Evolutionary conservation across 305 asterid species (phyloP), one percentile per base, ranked within the genome.

Genomic region (Solanum hybrid): DNA sequence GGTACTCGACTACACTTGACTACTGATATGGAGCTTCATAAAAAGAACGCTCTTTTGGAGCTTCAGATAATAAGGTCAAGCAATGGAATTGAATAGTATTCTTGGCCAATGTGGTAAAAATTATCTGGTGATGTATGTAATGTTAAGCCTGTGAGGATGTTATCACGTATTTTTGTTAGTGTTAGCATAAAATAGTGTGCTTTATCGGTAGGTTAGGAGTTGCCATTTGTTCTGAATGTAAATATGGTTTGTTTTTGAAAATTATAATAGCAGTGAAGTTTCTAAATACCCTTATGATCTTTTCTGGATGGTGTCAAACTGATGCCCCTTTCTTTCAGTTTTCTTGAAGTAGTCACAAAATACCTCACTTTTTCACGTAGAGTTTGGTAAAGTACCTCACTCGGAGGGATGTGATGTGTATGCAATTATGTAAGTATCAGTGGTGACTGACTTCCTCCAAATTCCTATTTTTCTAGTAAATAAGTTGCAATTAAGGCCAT

Each of bases 1-100:
- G 97, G 99, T 95, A 94, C 91, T 89, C 97, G 87, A 95, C 94
- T 29, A 92, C 91, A 37, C 97, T 94, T 10, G 97, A 96, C 60
- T 90, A 87, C 89, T 91, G 91, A 91, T 60, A 34, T 37, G 32
- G 73, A 31, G 56, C 4, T 71, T 37, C 72, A 73, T 81, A 42
- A 14, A 15, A 15, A 45, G 38, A 12, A 37, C 12, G 37, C n/a
- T 66, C 73, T 37, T 24, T 36, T 69, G 40, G 38, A 37, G 79
- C 82, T 72, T 82, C 66, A 75, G 56, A 72, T 37, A 72, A 72
- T 66, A 37, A 32, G 60, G 66, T 76, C 24, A 77, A 73, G 36
- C 3, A 64, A 19, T 42, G 85, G 15, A 80, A 24, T 51, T 40
- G 40, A 84, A 38, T 72, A 14, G 75, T 84, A 51, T 10, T 29